Evolutionary conservation across 2,329 filamentous ascomycete species (phyloP).

Genomic region (Scedosporium boydii): DNA sequence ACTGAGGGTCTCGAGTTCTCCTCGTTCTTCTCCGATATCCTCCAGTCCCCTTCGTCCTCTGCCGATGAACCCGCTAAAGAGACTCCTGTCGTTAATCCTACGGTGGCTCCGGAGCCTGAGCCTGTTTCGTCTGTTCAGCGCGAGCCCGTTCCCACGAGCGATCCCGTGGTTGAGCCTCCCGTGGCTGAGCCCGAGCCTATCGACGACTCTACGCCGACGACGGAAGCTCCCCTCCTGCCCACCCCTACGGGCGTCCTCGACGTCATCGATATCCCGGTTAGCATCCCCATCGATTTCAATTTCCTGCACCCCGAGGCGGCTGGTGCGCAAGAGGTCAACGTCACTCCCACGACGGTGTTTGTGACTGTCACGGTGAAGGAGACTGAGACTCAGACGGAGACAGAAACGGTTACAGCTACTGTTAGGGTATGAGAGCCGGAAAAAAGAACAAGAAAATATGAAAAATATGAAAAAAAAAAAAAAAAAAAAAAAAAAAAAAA

Average conservation of each 20-base stretch:
- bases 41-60: not conserved
- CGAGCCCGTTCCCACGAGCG: not conserved
- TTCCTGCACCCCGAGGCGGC: not conserved
- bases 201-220: not conserved
- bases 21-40: not conserved
- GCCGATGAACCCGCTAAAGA: not conserved
- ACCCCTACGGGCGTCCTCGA: not conserved
- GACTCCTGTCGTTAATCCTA: no score
- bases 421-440: conserved; percentile 2
- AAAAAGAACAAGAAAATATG: not conserved
- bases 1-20: not conserved
- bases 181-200: not conserved
- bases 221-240: not conserved
- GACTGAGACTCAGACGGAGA: conserved; percentile 5
- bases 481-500: not conserved
- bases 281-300: conserved; percentile 2
- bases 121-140: no score
- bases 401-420: conserved; percentile 10
- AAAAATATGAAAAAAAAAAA: not conserved
- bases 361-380: conserved; percentile 12
- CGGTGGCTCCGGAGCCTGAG: no score
- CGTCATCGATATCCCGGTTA: conserved; percentile 5
- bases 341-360: conserved; percentile 1
- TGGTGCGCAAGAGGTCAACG: not conserved
- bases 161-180: not conserved